Base-by-base conservation (phyloP, 2,329 filamentous ascomycete genomes). In the Curvularia sp. region DNA sequence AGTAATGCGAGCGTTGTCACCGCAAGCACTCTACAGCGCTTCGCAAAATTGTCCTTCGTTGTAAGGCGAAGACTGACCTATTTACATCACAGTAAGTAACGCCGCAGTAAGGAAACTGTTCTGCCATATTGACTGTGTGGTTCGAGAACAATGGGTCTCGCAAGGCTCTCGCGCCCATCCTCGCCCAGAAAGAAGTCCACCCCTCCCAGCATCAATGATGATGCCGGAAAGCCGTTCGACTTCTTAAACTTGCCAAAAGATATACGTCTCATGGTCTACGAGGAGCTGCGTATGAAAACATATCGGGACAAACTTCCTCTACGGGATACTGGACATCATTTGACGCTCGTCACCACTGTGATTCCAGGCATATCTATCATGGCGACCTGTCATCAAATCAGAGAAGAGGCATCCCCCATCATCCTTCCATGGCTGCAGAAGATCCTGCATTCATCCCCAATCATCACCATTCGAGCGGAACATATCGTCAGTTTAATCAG, bases 241-340 rank as follows among this genome's bases (percentile, higher is more conserved):
- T 64, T 69, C 44, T 50, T 64, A 15, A 55, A 63, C 13, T 55
- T 67, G 1, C 66, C 65, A 0, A 39, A 56, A 18, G 63, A 66
- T 10, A 49, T 68, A 12, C 39, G 63, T 20, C 41, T 60, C 20
- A 54, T 63, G 24, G 51, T 68, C 13, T 69, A 65, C 48, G 60
- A 67, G 30, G 10, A 60, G 20, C 28, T 65, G 12, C 15, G 13
- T 3, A 28, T 49, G 18, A n/a, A 9, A 3, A 49, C 41, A 22
- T 42, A 26, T 3, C 28, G 35, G 9, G 39, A 49, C 20, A 20
- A 3, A 5, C 10, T 62, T 2, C 52, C 41, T 4, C 41, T 64
- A 1, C 13, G 31, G 4, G 20, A 41, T 3, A 30, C 6, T 0
- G 35, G 24, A 13, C 28, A 57, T 18, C n/a, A 57, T 12, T 9